Evolutionary conservation across 2,329 filamentous ascomycete species (phyloP), one percentile per base, ranked within the genome.

Genomic region (Pseudodiploospora longispora): DNA sequence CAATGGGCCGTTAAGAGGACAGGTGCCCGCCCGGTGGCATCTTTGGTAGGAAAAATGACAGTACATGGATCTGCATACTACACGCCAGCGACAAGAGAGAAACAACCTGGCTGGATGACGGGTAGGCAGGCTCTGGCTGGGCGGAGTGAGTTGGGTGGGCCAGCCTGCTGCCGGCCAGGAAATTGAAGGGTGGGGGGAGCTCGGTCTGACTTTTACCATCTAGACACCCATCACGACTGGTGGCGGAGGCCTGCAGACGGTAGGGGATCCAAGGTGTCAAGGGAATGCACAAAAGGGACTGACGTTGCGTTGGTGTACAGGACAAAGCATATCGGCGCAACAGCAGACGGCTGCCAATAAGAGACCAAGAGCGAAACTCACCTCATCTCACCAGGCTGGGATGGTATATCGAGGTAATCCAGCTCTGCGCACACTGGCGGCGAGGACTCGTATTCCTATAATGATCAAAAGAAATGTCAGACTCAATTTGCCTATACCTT

Each of bases 391-490:
- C 59, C 62, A 30, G 66, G 58, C 54, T 69, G 66, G 41, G 68
- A 61, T 43, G 67, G 68, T 55, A 76, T 67, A 43, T 74, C 71
- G 58, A 76, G 67, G 57, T 75, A 78, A 54, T 75, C 72, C 59
- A 77, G 65, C 60, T 70, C 72, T 55, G 59, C 47, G 42, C 52
- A 55, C 48, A 63, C 56, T 58, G 67, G 63, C 61, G 73, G 67
- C 61, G 74, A 72, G 60, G 71, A 67, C 62, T 75, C 70, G 64
- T 75, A 77, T 58, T 76, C 74, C 71, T 77, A 67, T 60, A 68
- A 54, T 52, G 60, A 50, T 45, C 50, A 50, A 41, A 43, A 45
- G n/a, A 51, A 36, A 40, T 38, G 55, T 60, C 53, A 62, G 55
- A 50, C 43, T 45, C 41, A 46, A 42, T 9, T 33, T 44, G 41